Conservation (phyloP, 169 alveolate species). For the Plasmodium chabaudi region DNA sequence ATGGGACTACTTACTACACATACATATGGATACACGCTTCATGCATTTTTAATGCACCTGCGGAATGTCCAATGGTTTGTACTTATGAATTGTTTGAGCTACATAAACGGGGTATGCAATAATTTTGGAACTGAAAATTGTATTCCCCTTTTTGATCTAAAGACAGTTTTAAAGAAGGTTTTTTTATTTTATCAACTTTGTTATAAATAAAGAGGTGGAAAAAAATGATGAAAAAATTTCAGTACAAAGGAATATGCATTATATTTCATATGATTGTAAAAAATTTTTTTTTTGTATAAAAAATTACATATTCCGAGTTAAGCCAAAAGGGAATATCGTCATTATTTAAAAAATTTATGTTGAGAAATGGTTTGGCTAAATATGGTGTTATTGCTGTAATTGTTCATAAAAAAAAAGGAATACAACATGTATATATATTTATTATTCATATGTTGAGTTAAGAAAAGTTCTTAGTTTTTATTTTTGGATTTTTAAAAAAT, state of each 20-base stretch:
- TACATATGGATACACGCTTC: background rate
- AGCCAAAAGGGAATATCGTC: conserved; percentile 79
- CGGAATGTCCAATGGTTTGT: conserved; percentile 81
- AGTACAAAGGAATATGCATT: too few relatives aligned
- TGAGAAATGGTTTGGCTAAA: conserved; percentile 85
- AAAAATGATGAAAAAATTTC: too few relatives aligned
- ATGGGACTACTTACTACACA: background rate
- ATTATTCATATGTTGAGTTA: background rate
- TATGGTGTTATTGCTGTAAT: conserved; percentile 72
- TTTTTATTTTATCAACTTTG: too few relatives aligned
- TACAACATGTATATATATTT: background rate
- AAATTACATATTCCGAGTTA: conserved; percentile 78
- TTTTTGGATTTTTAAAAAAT: background rate
- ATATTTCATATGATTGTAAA: too few relatives aligned
- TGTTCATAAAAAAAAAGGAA: background rate
- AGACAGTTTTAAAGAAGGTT: background rate
- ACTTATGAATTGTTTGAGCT: conserved; percentile 88
- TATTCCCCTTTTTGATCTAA: conserved; percentile 73
- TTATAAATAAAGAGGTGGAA: too few relatives aligned
- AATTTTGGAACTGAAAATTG: conserved; percentile 83
- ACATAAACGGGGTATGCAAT: conserved; percentile 89
- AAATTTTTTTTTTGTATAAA: background rate
- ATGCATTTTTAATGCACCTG: conserved; percentile 80
- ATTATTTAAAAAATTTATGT: conserved; percentile 76
- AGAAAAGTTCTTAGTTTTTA: background rate